Percentiles rank a stretch among this genome's conserved stretches.
Evolutionary conservation across 1,284 basidiomycete species (phyloP).

Genomic region (Ceratobasidium sp.): DNA sequence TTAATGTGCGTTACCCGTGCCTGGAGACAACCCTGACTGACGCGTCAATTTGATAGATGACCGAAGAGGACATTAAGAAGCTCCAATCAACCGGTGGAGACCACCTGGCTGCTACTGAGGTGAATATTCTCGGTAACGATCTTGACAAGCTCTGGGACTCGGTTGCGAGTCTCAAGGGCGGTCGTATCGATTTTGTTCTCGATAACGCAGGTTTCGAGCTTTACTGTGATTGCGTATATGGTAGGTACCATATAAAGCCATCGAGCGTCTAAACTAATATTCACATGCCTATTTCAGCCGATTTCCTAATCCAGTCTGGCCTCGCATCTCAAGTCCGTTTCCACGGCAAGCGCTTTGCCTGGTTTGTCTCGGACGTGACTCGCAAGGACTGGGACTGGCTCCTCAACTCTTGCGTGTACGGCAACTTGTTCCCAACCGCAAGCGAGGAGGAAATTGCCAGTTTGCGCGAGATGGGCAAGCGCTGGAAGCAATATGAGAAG

Average conservation of each 20-base stretch:
- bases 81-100: slow-evolving; percentile 98
- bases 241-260: slow-evolving; percentile 64
- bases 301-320: slow-evolving; percentile 92
- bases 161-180: slow-evolving; percentile 81
- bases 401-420: slow-evolving; percentile 87
- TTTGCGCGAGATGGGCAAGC: slow-evolving; percentile 81
- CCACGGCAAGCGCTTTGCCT: slow-evolving; percentile 92
- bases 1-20: slow-evolving; percentile 69
- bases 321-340: slow-evolving; percentile 89
- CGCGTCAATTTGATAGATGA: slow-evolving; percentile 71
- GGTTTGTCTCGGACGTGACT: slow-evolving; percentile 98
- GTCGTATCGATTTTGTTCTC: slow-evolving; percentile 89
- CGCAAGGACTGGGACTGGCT: slow-evolving; percentile 98
- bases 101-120: slow-evolving; percentile 94
- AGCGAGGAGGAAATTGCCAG: slow-evolving; percentile 86
- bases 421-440: slow-evolving; percentile 88
- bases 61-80: slow-evolving; percentile 97
- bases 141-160: slow-evolving; percentile 86
- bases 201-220: slow-evolving; percentile 95
- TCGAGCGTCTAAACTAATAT: background rate
- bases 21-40: background rate
- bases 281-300: slow-evolving; percentile 64
- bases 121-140: slow-evolving; percentile 94
- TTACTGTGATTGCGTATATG: slow-evolving; percentile 97
- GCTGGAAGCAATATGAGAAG: slow-evolving; percentile 98